Percentiles rank a stretch among this genome's conserved stretches.
These are phyloP conservation scores for Entelexis paramagnoliae DNA, from an alignment of 1,139 yeast genomes.

Conservation along the genomic window DNA sequence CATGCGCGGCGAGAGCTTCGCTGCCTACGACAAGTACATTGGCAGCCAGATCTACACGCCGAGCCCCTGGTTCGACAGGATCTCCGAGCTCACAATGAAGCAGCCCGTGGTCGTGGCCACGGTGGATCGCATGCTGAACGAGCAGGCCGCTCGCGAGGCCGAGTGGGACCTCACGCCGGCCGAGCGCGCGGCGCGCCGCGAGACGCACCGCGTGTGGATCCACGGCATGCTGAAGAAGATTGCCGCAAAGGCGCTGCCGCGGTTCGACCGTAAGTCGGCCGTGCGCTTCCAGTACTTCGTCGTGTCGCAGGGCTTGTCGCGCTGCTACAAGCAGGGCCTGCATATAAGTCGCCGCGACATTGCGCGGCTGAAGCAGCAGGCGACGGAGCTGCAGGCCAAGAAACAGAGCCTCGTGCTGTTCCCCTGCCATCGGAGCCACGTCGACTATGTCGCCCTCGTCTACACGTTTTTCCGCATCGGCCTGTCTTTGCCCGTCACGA, in stretches of 20 bases:
- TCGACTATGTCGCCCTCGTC: conserved; percentile 55
- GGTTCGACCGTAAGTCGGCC: conserved; percentile 30
- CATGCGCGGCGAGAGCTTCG: conserved; percentile 32
- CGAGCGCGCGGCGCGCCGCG: conserved; percentile 26
- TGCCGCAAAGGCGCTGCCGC: conserved; percentile 32
- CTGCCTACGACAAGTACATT: conserved; percentile 33
- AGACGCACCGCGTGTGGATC: conserved; percentile 29
- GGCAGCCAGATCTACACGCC: conserved; percentile 34
- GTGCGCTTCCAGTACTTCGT: conserved; percentile 33
- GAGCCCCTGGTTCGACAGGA: conserved; percentile 27
- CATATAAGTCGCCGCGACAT: conserved; percentile 34
- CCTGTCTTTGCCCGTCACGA: conserved; percentile 48
- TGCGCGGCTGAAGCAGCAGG: conserved; percentile 30
- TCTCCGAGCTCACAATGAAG: conserved; percentile 28
- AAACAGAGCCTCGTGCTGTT: conserved; percentile 35
- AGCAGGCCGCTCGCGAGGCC: conserved; percentile 29
- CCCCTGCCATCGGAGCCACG: conserved; percentile 54
- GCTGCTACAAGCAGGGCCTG: conserved; percentile 38
- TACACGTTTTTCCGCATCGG: conserved; percentile 48
- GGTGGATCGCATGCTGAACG: conserved; percentile 30
- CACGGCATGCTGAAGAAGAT: conserved; percentile 28
- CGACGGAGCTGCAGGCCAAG: conserved; percentile 31
- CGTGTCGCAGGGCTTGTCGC: conserved; percentile 34
- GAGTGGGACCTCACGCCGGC: conserved; percentile 22
- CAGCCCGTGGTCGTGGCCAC: conserved; percentile 29